Conservation (phyloP, 129 eudicot species). For the Flaveria sonorensis region DNA sequence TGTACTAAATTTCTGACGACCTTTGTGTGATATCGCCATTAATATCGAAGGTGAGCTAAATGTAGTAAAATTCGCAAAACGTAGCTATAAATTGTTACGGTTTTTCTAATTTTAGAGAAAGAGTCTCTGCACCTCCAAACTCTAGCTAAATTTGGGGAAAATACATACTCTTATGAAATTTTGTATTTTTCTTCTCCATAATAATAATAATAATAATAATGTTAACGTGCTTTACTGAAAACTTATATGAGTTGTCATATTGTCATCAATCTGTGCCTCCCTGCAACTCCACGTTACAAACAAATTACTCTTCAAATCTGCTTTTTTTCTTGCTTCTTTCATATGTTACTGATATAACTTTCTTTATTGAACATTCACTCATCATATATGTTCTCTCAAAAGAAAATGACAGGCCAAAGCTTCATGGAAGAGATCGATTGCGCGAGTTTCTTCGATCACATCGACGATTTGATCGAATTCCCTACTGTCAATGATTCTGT, state of each 20-base stretch:
- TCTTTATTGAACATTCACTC: neutral
- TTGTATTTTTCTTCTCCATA: slow-evolving; percentile 27
- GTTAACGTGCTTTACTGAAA: slow-evolving; percentile 21
- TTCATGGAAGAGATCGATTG: slow-evolving; percentile 74
- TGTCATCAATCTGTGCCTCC: slow-evolving; percentile 19
- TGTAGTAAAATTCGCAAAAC: slow-evolving; percentile 16
- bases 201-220: slow-evolving; percentile 7
- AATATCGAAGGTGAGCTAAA: slow-evolving; percentile 27
- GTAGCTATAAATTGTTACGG: slow-evolving; percentile 1
- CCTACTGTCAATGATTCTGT: slow-evolving; percentile 58
- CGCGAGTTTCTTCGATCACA: slow-evolving; percentile 73
- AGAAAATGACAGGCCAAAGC: slow-evolving; percentile 48
- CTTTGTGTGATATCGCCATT: slow-evolving; percentile 10
- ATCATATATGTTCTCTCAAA: slow-evolving; percentile 24
- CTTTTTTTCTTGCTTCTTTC: slow-evolving; percentile 19
- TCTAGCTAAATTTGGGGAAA: slow-evolving; percentile 22
- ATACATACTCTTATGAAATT: neutral
- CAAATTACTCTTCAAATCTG: slow-evolving; percentile 3
- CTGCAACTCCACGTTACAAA: slow-evolving; percentile 23
- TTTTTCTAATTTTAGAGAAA: slow-evolving; percentile 29
- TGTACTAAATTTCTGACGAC: slow-evolving; percentile 1
- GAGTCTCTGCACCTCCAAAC: slow-evolving; percentile 20
- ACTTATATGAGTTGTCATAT: slow-evolving; percentile 5
- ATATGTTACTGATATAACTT: neutral
- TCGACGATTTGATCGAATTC: slow-evolving; percentile 77